A percentile compares a stretch with the other conserved stretches of the same genome.
phyloP scores from a whole-genome alignment of 1,139 yeast genomes.

The Magnusiomyces ingens region DNA sequence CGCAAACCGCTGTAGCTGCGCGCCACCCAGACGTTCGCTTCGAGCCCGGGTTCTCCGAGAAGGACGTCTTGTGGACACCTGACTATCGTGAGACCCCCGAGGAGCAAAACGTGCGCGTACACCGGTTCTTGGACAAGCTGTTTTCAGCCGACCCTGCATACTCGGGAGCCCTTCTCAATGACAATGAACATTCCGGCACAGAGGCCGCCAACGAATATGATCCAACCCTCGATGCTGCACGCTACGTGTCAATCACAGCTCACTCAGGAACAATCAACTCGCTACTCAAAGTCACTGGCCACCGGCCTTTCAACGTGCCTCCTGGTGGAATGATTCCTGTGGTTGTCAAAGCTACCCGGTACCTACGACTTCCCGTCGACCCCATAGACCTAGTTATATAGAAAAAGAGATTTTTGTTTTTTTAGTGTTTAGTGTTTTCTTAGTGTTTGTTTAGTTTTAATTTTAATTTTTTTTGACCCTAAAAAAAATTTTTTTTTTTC shows the following conservation, averaged over 20 bases:
- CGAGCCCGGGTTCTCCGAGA: slow-evolving; percentile 43
- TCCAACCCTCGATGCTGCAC: slow-evolving; percentile 22
- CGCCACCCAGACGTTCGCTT: slow-evolving; percentile 34
- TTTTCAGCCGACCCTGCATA: slow-evolving; percentile 27
- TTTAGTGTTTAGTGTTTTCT: too few species aligned
- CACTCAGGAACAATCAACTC: slow-evolving; percentile 59
- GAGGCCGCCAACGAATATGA: not conserved
- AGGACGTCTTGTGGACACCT: slow-evolving; percentile 40
- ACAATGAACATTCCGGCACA: too few species aligned
- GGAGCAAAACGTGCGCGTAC: slow-evolving; percentile 47
- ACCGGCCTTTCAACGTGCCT: slow-evolving; percentile 48
- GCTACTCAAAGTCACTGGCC: slow-evolving; percentile 46
- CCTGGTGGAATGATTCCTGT: slow-evolving; percentile 67
- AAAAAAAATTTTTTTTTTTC: too few species aligned
- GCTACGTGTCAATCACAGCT: slow-evolving; percentile 44
- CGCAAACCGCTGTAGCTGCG: slow-evolving; percentile 35
- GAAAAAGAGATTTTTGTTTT: too few species aligned
- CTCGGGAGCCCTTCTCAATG: not conserved
- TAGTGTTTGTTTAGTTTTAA: too few species aligned
- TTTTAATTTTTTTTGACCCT: too few species aligned
- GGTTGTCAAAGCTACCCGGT: slow-evolving; percentile 32
- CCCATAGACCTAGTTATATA: too few species aligned
- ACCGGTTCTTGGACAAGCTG: slow-evolving; percentile 44
- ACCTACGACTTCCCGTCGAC: not conserved
- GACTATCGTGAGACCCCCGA: slow-evolving; percentile 42